phyloP scores from a whole-genome alignment of 805 yeast genomes.

The Kodamaea kaohsiungensis region DNA sequence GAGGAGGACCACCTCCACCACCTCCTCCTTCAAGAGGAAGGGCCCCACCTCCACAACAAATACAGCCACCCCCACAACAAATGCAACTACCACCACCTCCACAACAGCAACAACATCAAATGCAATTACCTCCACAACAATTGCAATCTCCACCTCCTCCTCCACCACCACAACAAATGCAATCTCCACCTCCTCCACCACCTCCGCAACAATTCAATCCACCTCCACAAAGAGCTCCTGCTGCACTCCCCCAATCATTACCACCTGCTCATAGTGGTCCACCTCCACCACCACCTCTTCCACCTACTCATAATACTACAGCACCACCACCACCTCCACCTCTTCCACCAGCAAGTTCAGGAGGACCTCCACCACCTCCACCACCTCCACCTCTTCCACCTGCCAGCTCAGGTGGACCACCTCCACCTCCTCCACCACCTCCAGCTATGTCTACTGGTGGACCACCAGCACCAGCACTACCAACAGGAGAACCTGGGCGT shows the following conservation, averaged over 20 bases:
- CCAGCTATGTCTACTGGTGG: conserved; percentile 28
- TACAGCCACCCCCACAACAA: neutral
- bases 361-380: conserved; percentile 15
- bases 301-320: conserved; percentile 12
- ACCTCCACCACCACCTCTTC: conserved; percentile 17
- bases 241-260: conserved; percentile 14
- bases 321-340: conserved; percentile 20
- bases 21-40: conserved; percentile 30
- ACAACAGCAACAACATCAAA: conserved; percentile 8
- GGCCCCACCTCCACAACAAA: neutral
- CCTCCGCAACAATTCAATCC: conserved; percentile 12
- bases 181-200: conserved; percentile 16
- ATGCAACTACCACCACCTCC: conserved; percentile 7
- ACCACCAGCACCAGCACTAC: conserved; percentile 26
- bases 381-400: conserved; percentile 20
- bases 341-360: conserved; percentile 12
- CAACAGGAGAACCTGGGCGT: conserved; percentile 55
- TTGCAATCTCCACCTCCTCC: conserved; percentile 12
- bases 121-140: conserved; percentile 16
- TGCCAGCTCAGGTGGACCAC: conserved; percentile 25
- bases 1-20: conserved; percentile 20
- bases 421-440: conserved; percentile 46
- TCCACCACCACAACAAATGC: conserved; percentile 17
- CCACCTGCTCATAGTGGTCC: conserved; percentile 10
- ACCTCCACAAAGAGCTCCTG: conserved; percentile 20